Conservation (phyloP, 768 basidiomycete species). For the Suillus bovinus region DNA sequence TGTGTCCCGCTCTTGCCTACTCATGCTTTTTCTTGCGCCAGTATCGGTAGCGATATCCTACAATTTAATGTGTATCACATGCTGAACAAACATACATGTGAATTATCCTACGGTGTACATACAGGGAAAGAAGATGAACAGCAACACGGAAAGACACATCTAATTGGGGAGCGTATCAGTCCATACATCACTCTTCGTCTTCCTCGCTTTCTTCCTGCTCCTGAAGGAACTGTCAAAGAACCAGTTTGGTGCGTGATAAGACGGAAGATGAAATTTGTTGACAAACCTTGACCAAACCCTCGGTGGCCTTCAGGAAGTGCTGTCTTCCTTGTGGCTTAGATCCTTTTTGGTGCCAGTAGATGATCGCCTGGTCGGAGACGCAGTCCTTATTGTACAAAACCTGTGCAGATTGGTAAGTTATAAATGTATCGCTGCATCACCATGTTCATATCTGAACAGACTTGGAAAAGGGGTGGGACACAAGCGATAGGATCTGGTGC, state of each 20-base stretch:
- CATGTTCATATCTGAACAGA: background rate
- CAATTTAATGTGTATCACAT: background rate
- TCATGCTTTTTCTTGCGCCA: background rate
- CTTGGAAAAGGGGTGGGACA: background rate
- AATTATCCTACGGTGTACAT: background rate
- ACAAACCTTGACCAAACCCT: constrained; percentile 83
- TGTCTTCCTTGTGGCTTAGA: constrained; percentile 94
- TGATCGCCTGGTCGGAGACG: constrained; percentile 92
- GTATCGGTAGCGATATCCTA: constrained; percentile 3
- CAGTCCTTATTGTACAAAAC: constrained; percentile 96
- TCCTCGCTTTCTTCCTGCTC: constrained; percentile 82
- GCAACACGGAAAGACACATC: background rate
- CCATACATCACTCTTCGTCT: constrained; percentile 39
- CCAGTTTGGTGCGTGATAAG: constrained; percentile 9
- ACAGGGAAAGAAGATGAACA: background rate
- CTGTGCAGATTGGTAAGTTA: constrained; percentile 40
- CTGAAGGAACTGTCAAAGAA: constrained; percentile 78
- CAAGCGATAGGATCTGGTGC: background rate
- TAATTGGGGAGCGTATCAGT: background rate
- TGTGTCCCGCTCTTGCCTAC: constrained; percentile 2
- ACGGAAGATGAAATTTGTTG: constrained; percentile 5
- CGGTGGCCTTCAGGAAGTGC: constrained; percentile 89
- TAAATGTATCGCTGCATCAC: background rate
- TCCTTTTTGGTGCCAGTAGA: constrained; percentile 98
- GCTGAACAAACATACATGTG: constrained; percentile 7